Evolutionary conservation across 73 alveolate genomes (phyloP), one percentile per base, ranked within the genome.

Genomic region (Diophrys sp.): DNA sequence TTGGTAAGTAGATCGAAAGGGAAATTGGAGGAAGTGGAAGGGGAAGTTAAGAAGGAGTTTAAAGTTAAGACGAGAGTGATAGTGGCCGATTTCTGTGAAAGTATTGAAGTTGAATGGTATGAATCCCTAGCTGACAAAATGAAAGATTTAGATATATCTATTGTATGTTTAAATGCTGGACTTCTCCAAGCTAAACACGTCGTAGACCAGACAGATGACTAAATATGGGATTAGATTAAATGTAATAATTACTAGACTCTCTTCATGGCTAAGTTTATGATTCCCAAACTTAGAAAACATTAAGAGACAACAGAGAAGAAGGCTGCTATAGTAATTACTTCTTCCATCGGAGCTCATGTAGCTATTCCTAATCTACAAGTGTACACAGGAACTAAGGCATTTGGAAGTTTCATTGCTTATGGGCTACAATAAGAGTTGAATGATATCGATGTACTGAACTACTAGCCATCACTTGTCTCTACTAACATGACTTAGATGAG

Each of bases 141-240:
- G 0, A 27, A 34, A 30, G 87, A 76, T 83, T 80, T 87, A 56
- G 95, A 87, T 71, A 77, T 87, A 28, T 67, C 89, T 2, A 77
- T 87, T 11, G 57, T 87, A 8, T 78, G 83, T 53, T 78, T 78
- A 33, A 83, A 88, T 83, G 91, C 87, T 2, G 95, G 95, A n/a
- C 14, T 44, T 14, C 55, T 30, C 1, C 1, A 28, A 18, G 28
- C 26, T 1, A 31, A 71, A 1, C 32, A 71, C 28, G 29, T 71
- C 5, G 62, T 44, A 11, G 62, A 44, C 18, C 18, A 44, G 62
- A 44, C 62, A 11, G 62, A 44, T 44, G 18, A 44, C n/a, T 44
- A 44, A 44, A 18, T 44, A 5, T 44, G 62, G 62, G 62, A 44
- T 44, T 44, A 44, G 62, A 44, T 44, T 44, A 44, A 44, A 44